phyloP scores from a whole-genome alignment of 768 basidiomycete species.

The Russula emetica region DNA sequence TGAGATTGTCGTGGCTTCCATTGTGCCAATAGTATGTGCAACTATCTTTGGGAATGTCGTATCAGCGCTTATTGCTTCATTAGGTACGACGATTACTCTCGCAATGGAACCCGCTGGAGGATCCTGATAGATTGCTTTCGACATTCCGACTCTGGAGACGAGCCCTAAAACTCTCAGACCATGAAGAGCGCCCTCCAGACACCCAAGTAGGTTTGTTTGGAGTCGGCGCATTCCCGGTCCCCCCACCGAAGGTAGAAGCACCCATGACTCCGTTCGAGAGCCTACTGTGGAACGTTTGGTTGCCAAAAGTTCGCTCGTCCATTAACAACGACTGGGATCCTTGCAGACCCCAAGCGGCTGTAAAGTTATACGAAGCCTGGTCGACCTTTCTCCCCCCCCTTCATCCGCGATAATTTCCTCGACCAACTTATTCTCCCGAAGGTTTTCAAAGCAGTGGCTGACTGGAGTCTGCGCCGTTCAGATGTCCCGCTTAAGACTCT shows the following conservation, averaged over 20 bases:
- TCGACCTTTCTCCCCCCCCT: slow-evolving; percentile 78
- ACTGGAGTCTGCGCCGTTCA: slow-evolving; percentile 70
- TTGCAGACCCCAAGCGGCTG: slow-evolving; percentile 62
- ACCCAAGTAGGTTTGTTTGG: slow-evolving; percentile 58
- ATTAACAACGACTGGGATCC: slow-evolving; percentile 96
- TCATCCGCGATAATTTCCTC: slow-evolving; percentile 90
- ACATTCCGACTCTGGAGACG: slow-evolving; percentile 67
- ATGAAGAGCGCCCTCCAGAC: slow-evolving; percentile 40
- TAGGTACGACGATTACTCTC: slow-evolving; percentile 67
- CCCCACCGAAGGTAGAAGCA: slow-evolving; percentile 40
- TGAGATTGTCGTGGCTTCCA: slow-evolving; percentile 89
- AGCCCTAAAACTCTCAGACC: slow-evolving; percentile 55
- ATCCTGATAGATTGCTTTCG: slow-evolving; percentile 61
- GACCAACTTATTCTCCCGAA: slow-evolving; percentile 96
- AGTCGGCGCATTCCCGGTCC: slow-evolving; percentile 36
- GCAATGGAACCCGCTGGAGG: slow-evolving; percentile 78
- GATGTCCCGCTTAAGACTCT: slow-evolving; percentile 65
- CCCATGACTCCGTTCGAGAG: slow-evolving; percentile 96
- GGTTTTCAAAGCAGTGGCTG: slow-evolving; percentile 73
- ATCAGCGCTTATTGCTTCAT: not conserved
- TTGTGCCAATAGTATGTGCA: slow-evolving; percentile 62
- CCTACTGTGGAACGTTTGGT: slow-evolving; percentile 90
- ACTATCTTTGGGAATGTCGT: not conserved
- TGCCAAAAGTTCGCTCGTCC: slow-evolving; percentile 87
- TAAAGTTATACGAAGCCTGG: slow-evolving; percentile 87